Evolutionary conservation across 2,329 filamentous ascomycete genomes (phyloP).

Genomic region (Ophiostoma novo-ulmi): DNA sequence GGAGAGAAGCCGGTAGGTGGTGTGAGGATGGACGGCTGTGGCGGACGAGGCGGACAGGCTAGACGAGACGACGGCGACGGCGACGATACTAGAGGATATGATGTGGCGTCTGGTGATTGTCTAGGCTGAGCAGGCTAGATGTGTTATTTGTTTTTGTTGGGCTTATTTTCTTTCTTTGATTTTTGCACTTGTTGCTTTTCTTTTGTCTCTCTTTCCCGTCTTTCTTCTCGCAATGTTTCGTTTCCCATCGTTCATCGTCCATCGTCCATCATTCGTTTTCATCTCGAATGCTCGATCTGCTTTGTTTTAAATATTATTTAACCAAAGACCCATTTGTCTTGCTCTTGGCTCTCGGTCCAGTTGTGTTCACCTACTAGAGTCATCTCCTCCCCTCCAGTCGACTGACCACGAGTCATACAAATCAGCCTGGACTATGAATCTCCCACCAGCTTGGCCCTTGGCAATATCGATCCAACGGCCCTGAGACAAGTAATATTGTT

Average conservation of each 20-base stretch:
- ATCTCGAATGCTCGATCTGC: too few species aligned
- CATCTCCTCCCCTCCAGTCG: background rate
- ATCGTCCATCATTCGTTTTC: background rate
- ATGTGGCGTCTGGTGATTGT: background rate
- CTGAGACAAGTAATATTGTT: background rate
- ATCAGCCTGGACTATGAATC: background rate
- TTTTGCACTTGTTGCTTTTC: background rate
- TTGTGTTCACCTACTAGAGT: background rate
- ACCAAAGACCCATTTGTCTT: background rate
- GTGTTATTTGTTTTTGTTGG: background rate
- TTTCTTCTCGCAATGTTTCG: background rate
- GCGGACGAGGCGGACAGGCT: conserved; percentile 4
- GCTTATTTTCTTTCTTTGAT: background rate
- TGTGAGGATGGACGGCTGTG: background rate
- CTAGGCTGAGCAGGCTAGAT: too few species aligned
- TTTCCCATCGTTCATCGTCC: background rate
- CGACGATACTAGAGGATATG: background rate
- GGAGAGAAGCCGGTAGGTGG: background rate
- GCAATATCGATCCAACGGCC: background rate
- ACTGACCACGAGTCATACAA: conserved; percentile 6
- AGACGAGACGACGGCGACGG: background rate
- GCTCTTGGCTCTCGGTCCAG: background rate
- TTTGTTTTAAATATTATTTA: background rate
- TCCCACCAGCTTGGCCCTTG: background rate
- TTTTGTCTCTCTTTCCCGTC: background rate